Evolutionary conservation across 2,329 filamentous ascomycete genomes (phyloP).

Genomic region (Dactylellina leptospora): DNA sequence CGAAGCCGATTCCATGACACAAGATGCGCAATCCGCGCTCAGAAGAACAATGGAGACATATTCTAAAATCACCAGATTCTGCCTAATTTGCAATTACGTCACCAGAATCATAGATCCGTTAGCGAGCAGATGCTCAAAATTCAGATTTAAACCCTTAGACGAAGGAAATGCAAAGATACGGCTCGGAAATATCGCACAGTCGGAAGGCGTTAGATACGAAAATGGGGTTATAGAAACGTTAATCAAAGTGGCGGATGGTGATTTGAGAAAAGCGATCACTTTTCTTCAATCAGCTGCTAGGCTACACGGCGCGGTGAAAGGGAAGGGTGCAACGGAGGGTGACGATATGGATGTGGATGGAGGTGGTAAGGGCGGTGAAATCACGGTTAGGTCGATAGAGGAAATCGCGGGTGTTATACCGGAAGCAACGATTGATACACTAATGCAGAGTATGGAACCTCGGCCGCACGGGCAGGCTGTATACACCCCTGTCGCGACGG

Average conservation of each 20-base stretch:
- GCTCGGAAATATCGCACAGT: conserved; percentile 80
- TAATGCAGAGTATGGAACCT: conserved; percentile 80
- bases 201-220: conserved; percentile 79
- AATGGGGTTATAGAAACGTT: conserved; percentile 82
- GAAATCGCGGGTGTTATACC: conserved; percentile 98
- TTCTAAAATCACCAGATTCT: conserved; percentile 94
- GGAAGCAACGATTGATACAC: conserved; percentile 72
- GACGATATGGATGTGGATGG: conserved; percentile 68
- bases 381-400: conserved; percentile 83
- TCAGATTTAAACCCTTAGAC: conserved; percentile 95
- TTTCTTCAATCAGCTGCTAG: conserved; percentile 94
- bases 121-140: conserved; percentile 92
- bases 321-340: conserved; percentile 65
- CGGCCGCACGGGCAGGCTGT: conserved; percentile 65
- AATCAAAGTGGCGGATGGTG: conserved; percentile 88
- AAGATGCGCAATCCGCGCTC: conserved; percentile 93
- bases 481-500: conserved; percentile 78
- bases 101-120: conserved; percentile 97
- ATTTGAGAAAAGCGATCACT: conserved; percentile 94
- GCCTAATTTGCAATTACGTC: conserved; percentile 98
- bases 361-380: conserved; percentile 65
- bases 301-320: conserved; percentile 74
- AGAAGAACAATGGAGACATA: conserved; percentile 98
- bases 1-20: conserved; percentile 98
- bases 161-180: conserved; percentile 81